Evolutionary conservation across 2,329 filamentous ascomycete species (phyloP), one percentile per base, ranked within the genome.

Genomic region (Raffaelea arxii): DNA sequence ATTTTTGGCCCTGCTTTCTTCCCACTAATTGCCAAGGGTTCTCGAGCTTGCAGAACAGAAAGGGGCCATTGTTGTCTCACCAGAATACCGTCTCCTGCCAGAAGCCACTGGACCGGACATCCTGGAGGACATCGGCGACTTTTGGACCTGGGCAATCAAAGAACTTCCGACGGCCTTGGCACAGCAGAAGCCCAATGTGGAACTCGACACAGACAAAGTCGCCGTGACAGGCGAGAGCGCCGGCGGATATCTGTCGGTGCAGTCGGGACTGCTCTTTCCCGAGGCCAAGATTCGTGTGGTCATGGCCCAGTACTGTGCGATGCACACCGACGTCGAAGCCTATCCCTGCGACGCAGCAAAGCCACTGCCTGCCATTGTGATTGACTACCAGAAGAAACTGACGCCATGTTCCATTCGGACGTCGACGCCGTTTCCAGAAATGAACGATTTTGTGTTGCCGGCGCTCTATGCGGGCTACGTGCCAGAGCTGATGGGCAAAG

Each of bases 11-110:
- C n/a, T n/a, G n/a, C n/a, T n/a, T n/a, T 39, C 11, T 6, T 4
- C 19, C 6, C 21, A 18, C 40, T 42, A 19, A 42, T 24, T 25
- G 4, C 18, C 4, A 14, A 42, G 64, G 63, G 56, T 65, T 7
- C 54, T 71, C 7, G 60, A 68, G 7, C 59, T 69, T 35, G 59
- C 65, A 22, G 57, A 60, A 2, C 51, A 56, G 23, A 61, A 66
- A 42, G 55, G 55, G 14, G 68, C 72, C n/a, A 65, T 76, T 39
- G 59, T 70, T 23, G 54, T 76, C 6, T 58, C 64, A 2, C 66
- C 70, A 1, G 68, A 73, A 55, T 72, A 77, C 58, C 71, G 72
- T 9, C 65, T 77, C 4, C 50, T 72, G n/a, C 72, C 73, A 21
- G 71, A 75, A 48, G 60, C 66, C 45, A 68, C 47, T 19, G 68